A percentile compares a stretch with the other conserved stretches of the same genome.
Evolutionary conservation across 495 filamentous ascomycete genomes (phyloP).

Genomic region (Hyaloscypha finlandica): DNA sequence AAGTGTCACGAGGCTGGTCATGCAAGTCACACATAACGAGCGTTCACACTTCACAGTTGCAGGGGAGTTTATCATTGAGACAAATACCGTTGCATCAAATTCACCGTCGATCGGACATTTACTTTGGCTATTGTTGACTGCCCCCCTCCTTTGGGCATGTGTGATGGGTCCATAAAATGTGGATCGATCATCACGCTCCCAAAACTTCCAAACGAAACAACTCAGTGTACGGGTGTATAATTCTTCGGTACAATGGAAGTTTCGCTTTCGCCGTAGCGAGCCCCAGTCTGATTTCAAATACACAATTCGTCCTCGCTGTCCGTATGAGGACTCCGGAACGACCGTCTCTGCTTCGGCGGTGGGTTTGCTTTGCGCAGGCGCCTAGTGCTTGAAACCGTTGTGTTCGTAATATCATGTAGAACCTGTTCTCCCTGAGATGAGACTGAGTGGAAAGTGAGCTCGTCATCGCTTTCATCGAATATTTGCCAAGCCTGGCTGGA

Average conservation of each 20-base stretch:
- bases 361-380: not conserved
- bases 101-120: not conserved
- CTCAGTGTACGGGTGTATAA: not conserved
- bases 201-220: constrained; percentile 10
- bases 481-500: constrained; percentile 24
- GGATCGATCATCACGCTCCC: not conserved
- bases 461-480: constrained; percentile 32
- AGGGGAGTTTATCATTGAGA: not conserved
- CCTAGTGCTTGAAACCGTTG: not conserved
- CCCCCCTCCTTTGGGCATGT: not conserved
- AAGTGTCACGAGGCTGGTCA: constrained; percentile 15
- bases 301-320: constrained; percentile 45
- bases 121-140: not conserved
- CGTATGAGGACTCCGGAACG: not conserved
- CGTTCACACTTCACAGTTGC: not conserved
- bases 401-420: constrained; percentile 23
- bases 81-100: not conserved
- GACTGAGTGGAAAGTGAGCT: constrained; percentile 28
- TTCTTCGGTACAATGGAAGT: not conserved
- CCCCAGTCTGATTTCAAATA: constrained; percentile 26
- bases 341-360: not conserved
- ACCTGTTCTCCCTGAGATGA: constrained; percentile 15
- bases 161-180: not conserved
- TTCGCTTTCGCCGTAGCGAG: not conserved
- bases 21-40: constrained; percentile 3